Evolutionary conservation across 75 land plant genomes (phyloP), one percentile per base, ranked within the genome.

Genomic region (Sequoia sempervirens): DNA sequence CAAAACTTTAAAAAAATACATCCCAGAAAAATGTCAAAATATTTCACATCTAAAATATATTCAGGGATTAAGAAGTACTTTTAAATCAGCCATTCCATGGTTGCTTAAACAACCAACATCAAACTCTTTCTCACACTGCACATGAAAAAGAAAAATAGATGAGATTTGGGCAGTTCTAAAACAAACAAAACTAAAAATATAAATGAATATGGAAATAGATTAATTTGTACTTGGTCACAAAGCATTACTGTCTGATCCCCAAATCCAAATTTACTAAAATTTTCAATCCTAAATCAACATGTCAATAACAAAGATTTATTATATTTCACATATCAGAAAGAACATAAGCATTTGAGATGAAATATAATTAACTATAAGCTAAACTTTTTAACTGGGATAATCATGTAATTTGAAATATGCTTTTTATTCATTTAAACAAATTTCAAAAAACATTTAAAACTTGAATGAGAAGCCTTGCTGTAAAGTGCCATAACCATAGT

Each of bases 41-140:
- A 43, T 40, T 78, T n/a, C 80, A 37, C 47, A 43, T 23, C 38
- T 78, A 13, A 41, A 43, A n/a, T 78, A 43, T 45, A 45, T 0
- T 26, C 43, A 81, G 41, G 26, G 38, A 15, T 17, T 32, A 5
- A 73, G 9, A 61, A 79, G 85, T 85, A 96, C 98, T 86, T 93
- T 88, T 75, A 96, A 83, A 80, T 96, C 92, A 75, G 90, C 92
- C 38, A 91, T 32, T 46, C 92, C 94, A 82, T 75, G 83, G 3
- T 90, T 84, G 52, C 94, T 91, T 86, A 96, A 75, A 75, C 99
- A 96, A 23, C 94, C 95, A 81, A 96, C 92, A 87, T 96, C 97
- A 69, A 80, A 96, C 84, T 94, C 97, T 82, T 89, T 91, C 84
- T 95, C 99, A 91, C 99, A 96, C 99, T 96, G 83, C 30, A 74